Evolutionary conservation across 106 monocot genomes (phyloP), one percentile per base, ranked within the genome.

Genomic region (Apostasia ramifera): DNA sequence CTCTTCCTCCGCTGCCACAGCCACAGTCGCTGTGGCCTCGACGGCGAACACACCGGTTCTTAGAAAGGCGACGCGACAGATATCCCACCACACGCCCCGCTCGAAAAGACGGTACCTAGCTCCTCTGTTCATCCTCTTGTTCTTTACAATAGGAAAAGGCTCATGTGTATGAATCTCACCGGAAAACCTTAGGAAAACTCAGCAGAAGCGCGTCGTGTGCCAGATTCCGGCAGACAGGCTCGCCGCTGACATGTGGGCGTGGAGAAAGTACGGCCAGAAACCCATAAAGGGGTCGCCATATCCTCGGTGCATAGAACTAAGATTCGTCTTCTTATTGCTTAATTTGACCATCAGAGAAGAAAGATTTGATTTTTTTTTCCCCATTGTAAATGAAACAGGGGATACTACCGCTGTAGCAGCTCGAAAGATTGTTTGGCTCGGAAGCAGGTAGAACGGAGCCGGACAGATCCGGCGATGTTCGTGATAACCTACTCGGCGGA

Each of bases 181-280:
- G 5, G 43, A 26, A 47, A 6, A 40, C 49, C 46, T 1, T 61
- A 90, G 88, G 77, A 91, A 85, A 85, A 91, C 77, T 57, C 85
- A 94, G 81, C 77, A 75, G 74, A 90, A 94, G 85, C 81, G 72
- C 48, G 82, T 87, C 74, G 94, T 94, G 13, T 66, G 82, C 68
- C 83, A 88, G 9, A 79, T 94, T 12, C 85, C 88, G 2, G 87
- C 77, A 1, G 85, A 88, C 56, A 80, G 76, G 2, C 69, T 80
- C 66, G 72, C 91, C 3, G 66, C 81, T n/a, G 91, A 91, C 74
- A 60, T 85, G 70, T 94, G 94, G 94, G 83, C 91, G 6, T 94
- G 94, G 94, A 77, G 94, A 26, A 94, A 94, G 70, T 94, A 94
- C 47, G 94, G 94, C 4, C 94, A 94, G 77, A 94, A 94, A 66